Evolutionary conservation across 2,329 filamentous ascomycete genomes (phyloP).

Genomic region (Plectosphaerella sp.): DNA sequence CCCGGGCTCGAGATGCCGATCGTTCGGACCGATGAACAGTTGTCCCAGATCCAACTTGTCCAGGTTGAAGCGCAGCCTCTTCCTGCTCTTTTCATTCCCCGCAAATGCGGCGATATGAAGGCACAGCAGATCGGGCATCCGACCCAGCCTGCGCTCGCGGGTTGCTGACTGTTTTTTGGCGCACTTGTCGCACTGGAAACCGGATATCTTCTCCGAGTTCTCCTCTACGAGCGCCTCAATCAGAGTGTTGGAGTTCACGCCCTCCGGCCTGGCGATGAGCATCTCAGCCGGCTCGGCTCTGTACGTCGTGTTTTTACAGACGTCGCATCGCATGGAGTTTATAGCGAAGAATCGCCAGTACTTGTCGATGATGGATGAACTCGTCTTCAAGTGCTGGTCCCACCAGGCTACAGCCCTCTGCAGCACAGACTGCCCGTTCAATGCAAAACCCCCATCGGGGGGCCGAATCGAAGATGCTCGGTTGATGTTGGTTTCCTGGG

Average conservation of each 20-base stretch:
- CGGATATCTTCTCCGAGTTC: slow-evolving; percentile 59
- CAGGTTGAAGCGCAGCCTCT: slow-evolving; percentile 76
- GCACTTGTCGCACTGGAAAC: slow-evolving; percentile 73
- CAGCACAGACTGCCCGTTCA: slow-evolving; percentile 26
- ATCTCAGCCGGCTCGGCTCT: slow-evolving; percentile 49
- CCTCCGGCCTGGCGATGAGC: slow-evolving; percentile 31
- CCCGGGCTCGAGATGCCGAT: slow-evolving; percentile 22
- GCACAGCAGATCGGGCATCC: slow-evolving; percentile 74
- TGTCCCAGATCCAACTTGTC: slow-evolving; percentile 56
- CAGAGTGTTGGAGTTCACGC: too few species aligned
- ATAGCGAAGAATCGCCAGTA: slow-evolving; percentile 77
- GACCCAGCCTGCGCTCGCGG: slow-evolving; percentile 69
- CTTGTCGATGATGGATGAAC: slow-evolving; percentile 71
- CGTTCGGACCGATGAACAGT: slow-evolving; percentile 33
- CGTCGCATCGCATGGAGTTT: slow-evolving; percentile 64
- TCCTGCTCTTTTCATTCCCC: slow-evolving; percentile 22
- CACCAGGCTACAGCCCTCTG: slow-evolving; percentile 71
- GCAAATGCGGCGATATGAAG: slow-evolving; percentile 58
- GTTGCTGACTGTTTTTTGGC: slow-evolving; percentile 62
- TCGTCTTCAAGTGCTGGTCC: slow-evolving; percentile 63
- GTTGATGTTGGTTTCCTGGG: slow-evolving; percentile 74
- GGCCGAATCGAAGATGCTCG: slow-evolving; percentile 29
- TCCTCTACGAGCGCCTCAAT: too few species aligned
- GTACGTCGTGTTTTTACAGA: slow-evolving; percentile 45
- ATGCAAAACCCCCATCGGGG: slow-evolving; percentile 19